Evolutionary conservation across 2,329 filamentous ascomycete genomes (phyloP).

Genomic region (Coniella lustricola): DNA sequence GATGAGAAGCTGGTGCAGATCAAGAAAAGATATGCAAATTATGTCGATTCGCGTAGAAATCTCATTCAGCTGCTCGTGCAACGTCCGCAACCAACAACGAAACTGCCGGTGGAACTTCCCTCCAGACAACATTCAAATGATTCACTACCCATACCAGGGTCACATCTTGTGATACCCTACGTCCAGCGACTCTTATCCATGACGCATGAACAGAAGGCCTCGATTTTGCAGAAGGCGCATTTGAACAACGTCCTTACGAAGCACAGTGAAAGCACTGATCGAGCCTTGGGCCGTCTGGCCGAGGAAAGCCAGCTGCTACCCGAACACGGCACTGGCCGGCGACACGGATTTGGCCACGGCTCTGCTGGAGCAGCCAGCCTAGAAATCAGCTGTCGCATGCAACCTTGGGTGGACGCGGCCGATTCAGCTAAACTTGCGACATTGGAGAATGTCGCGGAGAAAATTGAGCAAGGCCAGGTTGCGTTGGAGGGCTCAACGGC

Average conservation of each 20-base stretch:
- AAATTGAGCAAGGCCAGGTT: conserved; percentile 50
- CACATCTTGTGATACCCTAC: conserved; percentile 49
- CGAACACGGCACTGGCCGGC: conserved; percentile 38
- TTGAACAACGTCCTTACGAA: conserved; percentile 42
- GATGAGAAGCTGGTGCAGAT: conserved; percentile 39
- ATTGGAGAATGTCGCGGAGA: conserved; percentile 51
- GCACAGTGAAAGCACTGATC: conserved; percentile 43
- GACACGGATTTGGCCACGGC: conserved; percentile 37
- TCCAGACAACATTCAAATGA: not conserved
- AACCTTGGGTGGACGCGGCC: conserved; percentile 54
- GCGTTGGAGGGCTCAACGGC: conserved; percentile 47
- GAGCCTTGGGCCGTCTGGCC: conserved; percentile 45
- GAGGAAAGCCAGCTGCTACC: conserved; percentile 58
- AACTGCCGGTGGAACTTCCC: conserved; percentile 14
- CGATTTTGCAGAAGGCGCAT: conserved; percentile 53
- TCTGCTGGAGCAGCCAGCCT: conserved; percentile 31
- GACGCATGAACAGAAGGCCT: conserved; percentile 48
- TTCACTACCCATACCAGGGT: conserved; percentile 20
- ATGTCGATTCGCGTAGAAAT: conserved; percentile 41
- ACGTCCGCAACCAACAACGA: conserved; percentile 23
- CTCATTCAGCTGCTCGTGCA: conserved; percentile 37
- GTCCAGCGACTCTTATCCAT: conserved; percentile 45
- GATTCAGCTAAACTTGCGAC: conserved; percentile 53
- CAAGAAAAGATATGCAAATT: conserved; percentile 46
- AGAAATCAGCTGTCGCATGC: conserved; percentile 37